Evolutionary conservation across 495 filamentous ascomycete genomes (phyloP), one percentile per base, ranked within the genome.

Genomic region (Penicillium desertorum): DNA sequence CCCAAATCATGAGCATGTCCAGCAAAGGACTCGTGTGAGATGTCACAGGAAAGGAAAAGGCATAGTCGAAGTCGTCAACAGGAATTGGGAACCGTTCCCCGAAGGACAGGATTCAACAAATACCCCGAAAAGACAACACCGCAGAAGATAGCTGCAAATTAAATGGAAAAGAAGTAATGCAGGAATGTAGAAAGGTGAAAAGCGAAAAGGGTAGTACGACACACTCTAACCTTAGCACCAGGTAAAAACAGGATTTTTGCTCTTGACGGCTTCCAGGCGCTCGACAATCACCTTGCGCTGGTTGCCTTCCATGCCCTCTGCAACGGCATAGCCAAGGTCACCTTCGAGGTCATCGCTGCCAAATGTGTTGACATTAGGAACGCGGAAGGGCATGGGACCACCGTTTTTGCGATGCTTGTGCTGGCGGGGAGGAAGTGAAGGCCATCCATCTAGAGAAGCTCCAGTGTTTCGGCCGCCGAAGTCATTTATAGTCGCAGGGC

Each of bases 271-370:
- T 77, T 98, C 94, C 51, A 98, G 68, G 63, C 94, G 77, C 77
- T 98, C 94, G 39, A 98, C 93, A 79, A 98, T 98, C 41, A 98
- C 95, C 73, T 92, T 92, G 57, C 91, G 82, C 70, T 87, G 83
- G 54, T 89, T 88, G 3, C 90, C 88, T 69, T 96, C 91, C 87
- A 92, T 89, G n/a, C 86, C 95, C 69, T 89, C 88, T 1, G 92
- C 92, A 11, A 90, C 95, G 9, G 92, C 91, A 72, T 96, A 98
- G 6, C 94, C 94, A 23, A 98, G 74, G 72, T 98, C 94, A 1
- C 92, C 93, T 61, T 96, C 94, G 0, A 86, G 76, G 67, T 96
- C 91, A 54, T 92, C 90, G 37, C 83, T 85, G 51, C 87, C 86
- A 49, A 79, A 79, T 27, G 78, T 65, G 29, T 69, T 67, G 46